Evolutionary conservation across 139 green algal genomes (phyloP).

Genomic region (Zygnema cylindricum): DNA sequence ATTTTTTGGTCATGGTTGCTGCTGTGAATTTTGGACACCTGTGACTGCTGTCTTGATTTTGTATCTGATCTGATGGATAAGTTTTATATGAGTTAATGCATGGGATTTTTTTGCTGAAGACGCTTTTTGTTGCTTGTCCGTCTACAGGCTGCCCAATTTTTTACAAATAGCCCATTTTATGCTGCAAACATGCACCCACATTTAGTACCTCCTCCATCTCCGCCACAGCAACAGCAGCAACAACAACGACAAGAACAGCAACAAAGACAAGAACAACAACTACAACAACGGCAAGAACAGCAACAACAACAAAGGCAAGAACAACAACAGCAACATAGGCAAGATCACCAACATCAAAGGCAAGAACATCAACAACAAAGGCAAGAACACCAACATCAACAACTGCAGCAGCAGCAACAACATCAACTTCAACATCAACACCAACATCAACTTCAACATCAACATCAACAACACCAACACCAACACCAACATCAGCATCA

Average conservation of each 20-base stretch:
- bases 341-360: not conserved
- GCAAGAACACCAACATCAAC: not conserved
- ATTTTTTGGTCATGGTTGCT: no score
- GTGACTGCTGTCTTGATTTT: not conserved
- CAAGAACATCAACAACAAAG: not conserved
- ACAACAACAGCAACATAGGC: not conserved
- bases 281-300: not conserved
- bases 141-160: conserved; percentile 25
- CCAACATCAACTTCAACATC: not conserved
- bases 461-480: not conserved
- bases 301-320: not conserved
- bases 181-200: conserved; percentile 30
- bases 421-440: not conserved
- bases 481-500: not conserved
- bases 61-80: not conserved
- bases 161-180: not conserved
- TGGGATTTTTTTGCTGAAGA: no score
- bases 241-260: not conserved
- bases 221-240: not conserved
- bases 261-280: not conserved
- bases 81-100: conserved; percentile 1
- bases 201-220: not conserved
- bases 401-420: not conserved
- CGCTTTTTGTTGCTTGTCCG: no score
- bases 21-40: no score